Base-by-base conservation (phyloP, 345 rosid genomes). In the Camelina neglecta region DNA sequence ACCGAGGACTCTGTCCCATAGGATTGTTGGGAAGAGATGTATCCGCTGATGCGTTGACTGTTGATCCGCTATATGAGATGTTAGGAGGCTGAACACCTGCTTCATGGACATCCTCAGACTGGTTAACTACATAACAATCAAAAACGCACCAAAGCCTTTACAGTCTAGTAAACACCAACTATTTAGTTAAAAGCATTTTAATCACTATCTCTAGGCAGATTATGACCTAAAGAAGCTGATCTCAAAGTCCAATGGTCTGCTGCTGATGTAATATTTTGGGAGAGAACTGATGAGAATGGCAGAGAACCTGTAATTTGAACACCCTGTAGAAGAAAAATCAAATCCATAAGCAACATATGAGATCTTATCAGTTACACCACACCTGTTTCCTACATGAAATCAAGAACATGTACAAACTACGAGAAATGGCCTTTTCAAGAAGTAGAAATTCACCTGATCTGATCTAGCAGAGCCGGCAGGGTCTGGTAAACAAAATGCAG, bases 81-180 rank as follows among this genome's bases (percentile, higher is more conserved):
- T 35, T 74, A 65, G 78, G 65, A 74, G 59, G 24, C 29, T 73
- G 57, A 65, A 42, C 69, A 71, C 38, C 49, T 60, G 59, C 59
- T 60, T 6, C 49, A 35, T 23, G 2, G n/a, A 36, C 38, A 47
- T 12, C 15, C 23, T 7, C 55, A 2, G 35, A 59, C 35, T 47
- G 35, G 58, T 71, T 59, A 59, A 21, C 35, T 44, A 68, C 31
- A 65, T 29, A 65, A 45, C 23, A 11, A 21, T 26, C 41, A 49
- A 29, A 33, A 51, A 21, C 33, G 2, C 23, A 67, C 23, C 35
- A 54, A 38, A 15, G 50, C 10, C 11, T 42, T 29, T 41, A 56
- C 58, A 59, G 21, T 71, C 48, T 47, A 44, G 44, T 21, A 59
- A 13, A 29, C 23, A 71, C n/a, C 11, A 71, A 35, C 20, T 48